phyloP scores from a whole-genome alignment of 805 yeast genomes.

The Metschnikowia picachoensis region DNA sequence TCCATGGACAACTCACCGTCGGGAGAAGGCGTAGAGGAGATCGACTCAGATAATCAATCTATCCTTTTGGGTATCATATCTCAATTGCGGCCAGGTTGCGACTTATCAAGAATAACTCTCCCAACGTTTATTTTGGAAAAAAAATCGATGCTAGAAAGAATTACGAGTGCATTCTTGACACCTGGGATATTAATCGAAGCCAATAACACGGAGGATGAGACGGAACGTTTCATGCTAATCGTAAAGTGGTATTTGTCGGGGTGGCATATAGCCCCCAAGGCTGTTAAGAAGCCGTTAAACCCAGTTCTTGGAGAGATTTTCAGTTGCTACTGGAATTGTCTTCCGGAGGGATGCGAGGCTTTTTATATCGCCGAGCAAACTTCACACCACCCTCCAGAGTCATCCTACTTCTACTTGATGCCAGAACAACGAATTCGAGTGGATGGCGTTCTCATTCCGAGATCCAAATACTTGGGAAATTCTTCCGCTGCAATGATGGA shows the following conservation, averaged over 20 bases:
- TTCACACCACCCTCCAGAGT: conserved; percentile 97
- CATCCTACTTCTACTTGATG: conserved; percentile 83
- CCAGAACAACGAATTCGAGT: conserved; percentile 80
- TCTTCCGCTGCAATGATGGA: conserved; percentile 98
- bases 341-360: conserved; percentile 64
- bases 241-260: conserved; percentile 90
- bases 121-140: conserved; percentile 95
- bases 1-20: no score
- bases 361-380: conserved; percentile 92
- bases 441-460: conserved; percentile 87
- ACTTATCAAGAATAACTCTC: conserved; percentile 82
- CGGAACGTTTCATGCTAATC: conserved; percentile 68
- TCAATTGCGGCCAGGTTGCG: conserved; percentile 90
- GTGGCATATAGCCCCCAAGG: conserved; percentile 98
- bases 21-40: no score
- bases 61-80: conserved; percentile 83
- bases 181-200: conserved; percentile 76
- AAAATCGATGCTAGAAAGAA: conserved; percentile 93
- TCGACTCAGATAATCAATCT: conserved; percentile 85
- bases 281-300: conserved; percentile 94
- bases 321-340: conserved; percentile 87
- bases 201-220: conserved; percentile 50
- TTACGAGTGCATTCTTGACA: conserved; percentile 79
- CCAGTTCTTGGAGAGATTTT: conserved; percentile 92
- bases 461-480: conserved; percentile 85